A percentile compares a stretch with the other conserved stretches of the same genome.
Conservation (phyloP, 2,329 filamentous ascomycete species). For the Graphilbum ipis-grandicollis region DNA sequence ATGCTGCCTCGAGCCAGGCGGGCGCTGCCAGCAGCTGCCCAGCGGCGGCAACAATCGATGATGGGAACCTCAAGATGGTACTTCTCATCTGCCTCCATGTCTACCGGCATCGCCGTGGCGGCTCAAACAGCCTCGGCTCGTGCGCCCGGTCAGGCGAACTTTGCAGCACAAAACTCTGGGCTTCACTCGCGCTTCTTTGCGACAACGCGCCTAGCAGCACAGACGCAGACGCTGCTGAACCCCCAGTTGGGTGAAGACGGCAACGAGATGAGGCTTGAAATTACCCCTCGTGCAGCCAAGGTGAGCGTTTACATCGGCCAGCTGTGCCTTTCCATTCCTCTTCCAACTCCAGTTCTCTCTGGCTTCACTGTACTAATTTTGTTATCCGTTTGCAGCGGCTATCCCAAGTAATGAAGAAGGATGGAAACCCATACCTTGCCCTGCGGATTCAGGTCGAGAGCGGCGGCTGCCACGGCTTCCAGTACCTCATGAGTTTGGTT, state of each 20-base stretch:
- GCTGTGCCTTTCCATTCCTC: too few species aligned
- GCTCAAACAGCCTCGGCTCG: too few species aligned
- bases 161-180: conserved; percentile 13
- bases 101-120: background rate
- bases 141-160: too few species aligned
- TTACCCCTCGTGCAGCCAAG: conserved; percentile 67
- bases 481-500: conserved; percentile 84
- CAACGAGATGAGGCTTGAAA: conserved; percentile 66
- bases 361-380: too few species aligned
- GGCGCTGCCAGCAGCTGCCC: too few species aligned
- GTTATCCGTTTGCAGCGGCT: conserved; percentile 37
- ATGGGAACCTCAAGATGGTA: too few species aligned
- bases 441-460: conserved; percentile 86
- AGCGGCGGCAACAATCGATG: too few species aligned
- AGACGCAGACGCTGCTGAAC: conserved; percentile 43
- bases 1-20: too few species aligned
- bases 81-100: too few species aligned
- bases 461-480: conserved; percentile 93
- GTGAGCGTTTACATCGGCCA: too few species aligned
- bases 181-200: conserved; percentile 9
- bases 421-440: conserved; percentile 60
- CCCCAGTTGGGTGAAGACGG: conserved; percentile 68
- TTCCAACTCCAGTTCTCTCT: too few species aligned
- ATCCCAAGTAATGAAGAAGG: conserved; percentile 55
- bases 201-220: background rate